A percentile compares a stretch with the other conserved stretches of the same genome.
Conservation (phyloP, 2,329 filamentous ascomycete genomes). For the Ophiostoma populinum region DNA sequence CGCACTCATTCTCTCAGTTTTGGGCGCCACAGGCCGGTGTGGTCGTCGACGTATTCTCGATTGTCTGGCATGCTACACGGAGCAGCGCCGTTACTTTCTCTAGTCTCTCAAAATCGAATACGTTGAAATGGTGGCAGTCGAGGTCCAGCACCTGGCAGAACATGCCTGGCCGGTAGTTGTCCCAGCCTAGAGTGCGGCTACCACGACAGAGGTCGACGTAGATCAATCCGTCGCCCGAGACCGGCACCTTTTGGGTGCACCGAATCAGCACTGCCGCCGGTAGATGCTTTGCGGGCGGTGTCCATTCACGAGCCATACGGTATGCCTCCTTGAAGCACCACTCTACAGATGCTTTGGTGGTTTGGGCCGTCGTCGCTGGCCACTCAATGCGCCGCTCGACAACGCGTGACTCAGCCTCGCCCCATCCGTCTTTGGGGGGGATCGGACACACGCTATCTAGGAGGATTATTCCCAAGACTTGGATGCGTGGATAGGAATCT, state of each 20-base stretch:
- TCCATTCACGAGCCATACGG: constrained; percentile 24
- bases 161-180: constrained; percentile 25
- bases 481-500: constrained; percentile 14
- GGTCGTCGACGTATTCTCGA: constrained; percentile 13
- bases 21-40: no score
- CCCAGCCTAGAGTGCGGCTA: constrained; percentile 31
- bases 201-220: constrained; percentile 27
- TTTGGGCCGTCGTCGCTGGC: constrained; percentile 14
- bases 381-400: constrained; percentile 15
- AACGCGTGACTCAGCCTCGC: constrained; percentile 12
- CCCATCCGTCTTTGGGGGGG: constrained; percentile 5
- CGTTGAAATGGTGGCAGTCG: constrained; percentile 33
- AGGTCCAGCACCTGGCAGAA: constrained; percentile 29
- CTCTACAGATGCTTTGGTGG: constrained; percentile 16
- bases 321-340: constrained; percentile 26
- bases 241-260: constrained; percentile 24
- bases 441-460: constrained; percentile 29
- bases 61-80: constrained; percentile 14
- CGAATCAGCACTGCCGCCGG: constrained; percentile 27
- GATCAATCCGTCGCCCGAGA: constrained; percentile 12
- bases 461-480: constrained; percentile 32
- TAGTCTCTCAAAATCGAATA: constrained; percentile 21
- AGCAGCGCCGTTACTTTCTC: constrained; percentile 15
- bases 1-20: no score
- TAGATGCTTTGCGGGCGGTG: constrained; percentile 13